phyloP scores from a whole-genome alignment of 2,329 filamentous ascomycete species.

The Arachnopeziza araneosa region DNA sequence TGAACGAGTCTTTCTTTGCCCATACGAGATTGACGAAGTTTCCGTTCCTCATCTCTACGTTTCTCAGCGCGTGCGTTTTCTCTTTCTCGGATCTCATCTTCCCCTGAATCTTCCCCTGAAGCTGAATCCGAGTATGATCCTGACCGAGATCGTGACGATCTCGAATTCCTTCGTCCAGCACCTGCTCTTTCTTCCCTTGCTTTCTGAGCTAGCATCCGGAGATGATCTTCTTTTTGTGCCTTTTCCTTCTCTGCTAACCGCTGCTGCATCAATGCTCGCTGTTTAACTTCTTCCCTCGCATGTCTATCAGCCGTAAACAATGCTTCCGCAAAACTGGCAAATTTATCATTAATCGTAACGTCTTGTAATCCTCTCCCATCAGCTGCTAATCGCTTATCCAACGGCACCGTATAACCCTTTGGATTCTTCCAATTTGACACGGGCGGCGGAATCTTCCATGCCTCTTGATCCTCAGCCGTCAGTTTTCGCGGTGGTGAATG shows the following conservation, averaged over 20 bases:
- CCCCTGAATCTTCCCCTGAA: constrained; percentile 52
- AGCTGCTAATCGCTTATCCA: constrained; percentile 92
- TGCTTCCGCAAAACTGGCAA: constrained; percentile 91
- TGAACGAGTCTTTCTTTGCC: constrained; percentile 87
- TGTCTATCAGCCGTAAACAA: constrained; percentile 92
- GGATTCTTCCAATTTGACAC: constrained; percentile 99
- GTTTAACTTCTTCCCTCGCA: constrained; percentile 90
- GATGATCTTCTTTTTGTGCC: constrained; percentile 83
- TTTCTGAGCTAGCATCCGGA: constrained; percentile 83
- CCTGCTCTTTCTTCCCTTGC: constrained; percentile 75
- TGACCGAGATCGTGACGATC: constrained; percentile 35
- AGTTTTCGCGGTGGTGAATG: constrained; percentile 91
- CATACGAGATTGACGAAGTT: constrained; percentile 91
- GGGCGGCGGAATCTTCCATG: constrained; percentile 86
- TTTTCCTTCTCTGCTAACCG: constrained; percentile 95
- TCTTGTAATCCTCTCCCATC: constrained; percentile 91
- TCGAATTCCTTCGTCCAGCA: constrained; percentile 38
- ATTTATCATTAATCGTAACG: constrained; percentile 96
- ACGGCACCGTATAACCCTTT: constrained; percentile 91
- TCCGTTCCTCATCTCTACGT: constrained; percentile 77
- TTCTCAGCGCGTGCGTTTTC: constrained; percentile 73
- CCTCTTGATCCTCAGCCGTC: constrained; percentile 94
- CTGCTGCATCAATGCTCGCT: constrained; percentile 92
- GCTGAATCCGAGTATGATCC: constrained; percentile 49
- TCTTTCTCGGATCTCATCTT: constrained; percentile 67